Conservation (phyloP, 1,284 basidiomycete species). For the Boletus semigastroideus region DNA sequence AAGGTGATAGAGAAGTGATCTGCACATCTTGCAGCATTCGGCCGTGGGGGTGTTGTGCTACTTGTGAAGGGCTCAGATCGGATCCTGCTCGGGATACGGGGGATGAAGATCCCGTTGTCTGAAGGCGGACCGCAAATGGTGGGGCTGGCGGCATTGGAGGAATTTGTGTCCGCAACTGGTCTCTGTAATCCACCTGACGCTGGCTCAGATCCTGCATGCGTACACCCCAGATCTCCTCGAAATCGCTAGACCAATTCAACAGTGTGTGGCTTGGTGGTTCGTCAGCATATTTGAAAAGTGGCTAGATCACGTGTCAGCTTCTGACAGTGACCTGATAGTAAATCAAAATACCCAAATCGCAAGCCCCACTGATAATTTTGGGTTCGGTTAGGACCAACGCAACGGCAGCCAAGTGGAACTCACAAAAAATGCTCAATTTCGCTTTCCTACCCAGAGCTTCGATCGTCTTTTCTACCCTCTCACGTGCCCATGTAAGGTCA, state of each 20-base stretch:
- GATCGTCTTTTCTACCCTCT: constrained; percentile 58
- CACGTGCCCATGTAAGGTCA: constrained; percentile 50
- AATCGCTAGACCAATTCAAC: constrained; percentile 55
- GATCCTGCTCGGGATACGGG: constrained; percentile 22
- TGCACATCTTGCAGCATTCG: constrained; percentile 22
- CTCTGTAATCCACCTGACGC: constrained; percentile 12
- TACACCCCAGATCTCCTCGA: constrained; percentile 65
- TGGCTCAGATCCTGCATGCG: constrained; percentile 42
- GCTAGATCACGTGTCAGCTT: constrained; percentile 37
- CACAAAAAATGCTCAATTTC: constrained; percentile 66
- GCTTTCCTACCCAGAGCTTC: constrained; percentile 61
- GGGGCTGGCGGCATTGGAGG: constrained; percentile 19
- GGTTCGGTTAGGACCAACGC: constrained; percentile 6
- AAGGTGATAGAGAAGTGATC: constrained; percentile 14
- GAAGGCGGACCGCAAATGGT: constrained; percentile 12
- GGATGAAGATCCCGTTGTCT: constrained; percentile 22
- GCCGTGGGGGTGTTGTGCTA: constrained; percentile 13
- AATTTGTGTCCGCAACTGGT: constrained; percentile 18
- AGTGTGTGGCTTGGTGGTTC: constrained; percentile 50
- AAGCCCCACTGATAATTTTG: constrained; percentile 49
- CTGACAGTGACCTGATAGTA: not conserved
- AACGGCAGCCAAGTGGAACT: constrained; percentile 32
- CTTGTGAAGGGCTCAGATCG: constrained; percentile 18
- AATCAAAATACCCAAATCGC: constrained; percentile 56
- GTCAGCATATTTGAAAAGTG: constrained; percentile 64